phyloP scores from a whole-genome alignment of 2,329 filamentous ascomycete species.

The Nemania sp. region DNA sequence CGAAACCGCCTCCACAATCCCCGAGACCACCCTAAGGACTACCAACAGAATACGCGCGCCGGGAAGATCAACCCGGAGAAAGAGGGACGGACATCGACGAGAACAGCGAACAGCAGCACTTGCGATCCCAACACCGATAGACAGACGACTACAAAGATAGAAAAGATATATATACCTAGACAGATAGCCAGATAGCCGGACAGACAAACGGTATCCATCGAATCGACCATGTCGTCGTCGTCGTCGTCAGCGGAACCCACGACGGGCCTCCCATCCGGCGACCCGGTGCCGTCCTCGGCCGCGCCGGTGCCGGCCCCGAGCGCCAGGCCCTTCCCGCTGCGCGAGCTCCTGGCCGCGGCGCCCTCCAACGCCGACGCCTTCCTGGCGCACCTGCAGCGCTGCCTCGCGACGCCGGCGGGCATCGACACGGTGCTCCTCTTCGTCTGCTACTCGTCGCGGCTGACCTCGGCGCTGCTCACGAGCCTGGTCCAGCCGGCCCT shows the following conservation, averaged over 20 bases:
- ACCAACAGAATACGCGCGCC: neutral
- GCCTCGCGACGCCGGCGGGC: conserved; percentile 69
- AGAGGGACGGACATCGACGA: neutral
- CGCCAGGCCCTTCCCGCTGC: conserved; percentile 34
- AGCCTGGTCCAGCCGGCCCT: conserved; percentile 62
- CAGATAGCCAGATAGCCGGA: too few species aligned
- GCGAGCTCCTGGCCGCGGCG: conserved; percentile 41
- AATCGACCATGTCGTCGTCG: too few species aligned
- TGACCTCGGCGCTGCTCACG: conserved; percentile 57
- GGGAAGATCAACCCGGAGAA: neutral
- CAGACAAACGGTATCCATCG: neutral
- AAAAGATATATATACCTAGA: neutral
- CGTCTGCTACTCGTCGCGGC: conserved; percentile 68
- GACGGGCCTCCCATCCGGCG: conserved; percentile 45
- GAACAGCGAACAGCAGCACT: too few species aligned
- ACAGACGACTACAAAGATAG: neutral
- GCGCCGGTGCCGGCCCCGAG: conserved; percentile 32
- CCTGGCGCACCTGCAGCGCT: conserved; percentile 61
- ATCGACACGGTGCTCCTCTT: conserved; percentile 73
- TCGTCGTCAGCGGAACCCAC: conserved; percentile 37
- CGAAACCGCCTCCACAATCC: neutral
- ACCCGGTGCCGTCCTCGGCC: conserved; percentile 42
- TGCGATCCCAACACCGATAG: neutral
- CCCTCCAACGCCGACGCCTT: conserved; percentile 56
- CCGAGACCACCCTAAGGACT: neutral